These are phyloP conservation scores for Phytophthora gonapodyides DNA, from an alignment of 352 stramenopile genomes.

Conservation along the genomic window DNA sequence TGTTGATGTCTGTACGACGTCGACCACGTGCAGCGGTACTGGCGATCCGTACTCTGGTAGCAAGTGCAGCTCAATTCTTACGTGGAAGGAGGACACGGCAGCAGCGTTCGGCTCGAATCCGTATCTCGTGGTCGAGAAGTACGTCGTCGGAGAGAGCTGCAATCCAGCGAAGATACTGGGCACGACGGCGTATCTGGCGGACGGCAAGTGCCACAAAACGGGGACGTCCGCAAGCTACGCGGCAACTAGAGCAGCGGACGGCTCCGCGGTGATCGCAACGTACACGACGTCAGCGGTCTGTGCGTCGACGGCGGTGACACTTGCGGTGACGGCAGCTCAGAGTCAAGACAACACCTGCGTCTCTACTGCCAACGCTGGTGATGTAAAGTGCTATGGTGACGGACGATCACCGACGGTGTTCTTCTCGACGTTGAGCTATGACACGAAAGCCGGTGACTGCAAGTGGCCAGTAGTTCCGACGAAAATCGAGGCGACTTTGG, in stretches of 20 bases:
- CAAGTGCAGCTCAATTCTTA: background rate
- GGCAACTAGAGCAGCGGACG: background rate
- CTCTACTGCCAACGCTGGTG: background rate
- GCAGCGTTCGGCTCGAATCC: constrained; percentile 1
- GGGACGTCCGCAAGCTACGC: background rate
- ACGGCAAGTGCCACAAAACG: constrained; percentile 8
- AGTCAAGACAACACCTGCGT: background rate
- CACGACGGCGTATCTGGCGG: constrained; percentile 6
- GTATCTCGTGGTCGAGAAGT: constrained; percentile 12
- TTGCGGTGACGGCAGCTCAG: constrained; percentile 2
- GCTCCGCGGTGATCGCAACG: background rate
- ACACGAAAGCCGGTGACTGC: background rate
- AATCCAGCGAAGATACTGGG: background rate
- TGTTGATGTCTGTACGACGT: background rate
- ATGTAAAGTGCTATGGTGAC: too few relatives aligned
- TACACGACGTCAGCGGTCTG: constrained; percentile 1
- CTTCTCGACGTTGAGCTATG: background rate
- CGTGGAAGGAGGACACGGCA: constrained; percentile 3
- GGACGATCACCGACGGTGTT: too few relatives aligned
- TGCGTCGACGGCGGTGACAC: background rate
- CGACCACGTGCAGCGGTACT: background rate
- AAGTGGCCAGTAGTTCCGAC: background rate
- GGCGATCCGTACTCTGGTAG: constrained; percentile 1
- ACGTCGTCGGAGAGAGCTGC: constrained; percentile 4
- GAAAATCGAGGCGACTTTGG: background rate